These are phyloP conservation scores for Heliamphora exappendiculata DNA, from an alignment of 148 eudicot species.

Conservation along the genomic window DNA sequence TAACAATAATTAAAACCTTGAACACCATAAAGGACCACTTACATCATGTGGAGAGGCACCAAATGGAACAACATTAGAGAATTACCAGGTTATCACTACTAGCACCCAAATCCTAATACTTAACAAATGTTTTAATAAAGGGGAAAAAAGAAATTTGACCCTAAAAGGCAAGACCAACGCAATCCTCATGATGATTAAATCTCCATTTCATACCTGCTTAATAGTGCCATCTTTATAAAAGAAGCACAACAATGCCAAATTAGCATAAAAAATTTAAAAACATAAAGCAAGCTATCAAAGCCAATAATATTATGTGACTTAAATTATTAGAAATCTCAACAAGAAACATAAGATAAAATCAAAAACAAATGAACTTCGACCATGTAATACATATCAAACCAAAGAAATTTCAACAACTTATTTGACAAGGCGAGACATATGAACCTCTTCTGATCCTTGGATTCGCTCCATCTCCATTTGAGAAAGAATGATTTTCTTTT, in stretches of 20 bases:
- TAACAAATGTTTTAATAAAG: background rate
- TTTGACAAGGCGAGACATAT: background rate
- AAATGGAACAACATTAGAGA: background rate
- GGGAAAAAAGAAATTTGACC: background rate
- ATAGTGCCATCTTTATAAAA: background rate
- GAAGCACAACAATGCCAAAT: background rate
- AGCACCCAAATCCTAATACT: background rate
- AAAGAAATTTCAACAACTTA: background rate
- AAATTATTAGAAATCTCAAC: background rate
- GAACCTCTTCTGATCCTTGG: conserved; percentile 92
- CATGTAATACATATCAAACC: background rate
- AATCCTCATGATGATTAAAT: background rate
- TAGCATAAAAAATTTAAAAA: background rate
- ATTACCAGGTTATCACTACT: background rate
- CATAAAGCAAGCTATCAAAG: background rate
- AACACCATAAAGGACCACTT: background rate
- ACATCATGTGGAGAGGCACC: background rate
- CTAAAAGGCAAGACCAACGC: background rate
- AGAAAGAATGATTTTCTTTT: conserved; percentile 83
- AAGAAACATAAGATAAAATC: background rate
- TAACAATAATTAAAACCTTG: background rate
- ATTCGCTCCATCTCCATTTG: conserved; percentile 82
- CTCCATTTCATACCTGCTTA: background rate
- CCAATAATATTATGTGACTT: background rate
- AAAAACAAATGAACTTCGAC: background rate